A percentile compares a stretch with the other conserved stretches of the same genome.
phyloP scores from a whole-genome alignment of 441 rosid species.

The Euphorbia corollata region DNA sequence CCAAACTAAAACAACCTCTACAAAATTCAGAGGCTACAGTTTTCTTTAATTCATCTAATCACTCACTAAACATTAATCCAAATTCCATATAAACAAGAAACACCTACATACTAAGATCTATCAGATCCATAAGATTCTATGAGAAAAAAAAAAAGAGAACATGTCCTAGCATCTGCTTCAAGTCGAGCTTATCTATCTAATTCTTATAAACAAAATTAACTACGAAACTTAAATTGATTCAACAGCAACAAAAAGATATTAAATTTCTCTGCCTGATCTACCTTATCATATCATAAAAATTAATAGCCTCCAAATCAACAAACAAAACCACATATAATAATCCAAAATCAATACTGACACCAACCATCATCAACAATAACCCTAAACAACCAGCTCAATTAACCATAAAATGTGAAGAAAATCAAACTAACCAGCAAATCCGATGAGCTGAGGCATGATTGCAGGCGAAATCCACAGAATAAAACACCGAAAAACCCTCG shows the following conservation, averaged over 20 bases:
- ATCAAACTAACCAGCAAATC: constrained; percentile 42
- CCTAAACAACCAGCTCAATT: no score
- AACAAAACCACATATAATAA: background rate
- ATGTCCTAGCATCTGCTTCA: background rate
- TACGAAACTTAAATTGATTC: constrained; percentile 2
- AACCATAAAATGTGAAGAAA: background rate
- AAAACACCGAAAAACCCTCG: constrained; percentile 49
- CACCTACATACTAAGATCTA: constrained; percentile 2
- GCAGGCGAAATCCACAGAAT: constrained; percentile 36
- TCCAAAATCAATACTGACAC: background rate
- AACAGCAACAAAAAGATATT: background rate
- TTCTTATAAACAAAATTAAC: constrained; percentile 14
- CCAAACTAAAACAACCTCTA: background rate
- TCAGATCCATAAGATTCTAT: constrained; percentile 8
- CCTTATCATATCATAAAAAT: background rate
- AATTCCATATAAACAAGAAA: background rate
- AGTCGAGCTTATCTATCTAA: background rate
- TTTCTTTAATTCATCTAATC: background rate
- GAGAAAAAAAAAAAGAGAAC: no score
- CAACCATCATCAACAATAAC: no score
- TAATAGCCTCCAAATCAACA: background rate
- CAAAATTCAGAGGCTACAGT: background rate
- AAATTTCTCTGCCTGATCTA: background rate
- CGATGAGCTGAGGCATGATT: constrained; percentile 64
- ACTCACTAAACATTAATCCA: background rate